Conservation (phyloP, 371 early-diverging fungal species). For the Mucor racemosus region DNA sequence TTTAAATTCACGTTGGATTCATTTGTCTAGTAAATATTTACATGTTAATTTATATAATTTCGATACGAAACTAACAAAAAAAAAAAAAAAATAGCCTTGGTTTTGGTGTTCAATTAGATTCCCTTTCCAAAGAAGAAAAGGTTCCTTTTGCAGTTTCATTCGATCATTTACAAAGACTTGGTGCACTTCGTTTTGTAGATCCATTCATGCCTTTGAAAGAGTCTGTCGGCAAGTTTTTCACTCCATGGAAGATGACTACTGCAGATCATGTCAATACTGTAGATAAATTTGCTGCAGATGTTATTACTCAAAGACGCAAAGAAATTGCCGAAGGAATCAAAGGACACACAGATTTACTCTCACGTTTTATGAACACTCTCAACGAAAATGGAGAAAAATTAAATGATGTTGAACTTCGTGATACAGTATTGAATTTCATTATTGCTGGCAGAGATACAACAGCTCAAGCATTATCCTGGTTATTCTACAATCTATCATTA, state of each 20-base stretch:
- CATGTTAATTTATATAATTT: neutral
- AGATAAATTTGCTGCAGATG: constrained; percentile 47
- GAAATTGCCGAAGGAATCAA: constrained; percentile 28
- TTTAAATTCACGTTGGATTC: constrained; percentile 60
- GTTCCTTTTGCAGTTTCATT: constrained; percentile 59
- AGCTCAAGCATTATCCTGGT: constrained; percentile 74
- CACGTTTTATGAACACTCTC: constrained; percentile 38
- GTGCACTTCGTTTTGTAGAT: constrained; percentile 31
- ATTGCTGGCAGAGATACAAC: constrained; percentile 76
- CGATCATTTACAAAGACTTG: constrained; percentile 46
- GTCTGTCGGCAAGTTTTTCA: constrained; percentile 31
- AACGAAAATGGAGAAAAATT: constrained; percentile 45
- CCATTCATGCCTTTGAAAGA: constrained; percentile 43
- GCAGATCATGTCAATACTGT: constrained; percentile 40
- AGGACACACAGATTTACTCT: constrained; percentile 39
- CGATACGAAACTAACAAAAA: neutral
- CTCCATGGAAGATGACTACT: constrained; percentile 37
- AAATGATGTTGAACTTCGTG: constrained; percentile 52
- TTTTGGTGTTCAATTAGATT: constrained; percentile 41
- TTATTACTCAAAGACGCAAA: constrained; percentile 46
- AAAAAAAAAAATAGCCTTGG: constrained; percentile 32
- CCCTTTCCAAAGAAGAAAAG: constrained; percentile 28
- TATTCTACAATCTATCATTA: constrained; percentile 53
- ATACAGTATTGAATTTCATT: constrained; percentile 54
- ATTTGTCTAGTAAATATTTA: constrained; percentile 51